Percentiles rank a stretch among this genome's conserved stretches.
Evolutionary conservation across 768 basidiomycete genomes (phyloP).

Genomic region (Lactarius hatsudake): DNA sequence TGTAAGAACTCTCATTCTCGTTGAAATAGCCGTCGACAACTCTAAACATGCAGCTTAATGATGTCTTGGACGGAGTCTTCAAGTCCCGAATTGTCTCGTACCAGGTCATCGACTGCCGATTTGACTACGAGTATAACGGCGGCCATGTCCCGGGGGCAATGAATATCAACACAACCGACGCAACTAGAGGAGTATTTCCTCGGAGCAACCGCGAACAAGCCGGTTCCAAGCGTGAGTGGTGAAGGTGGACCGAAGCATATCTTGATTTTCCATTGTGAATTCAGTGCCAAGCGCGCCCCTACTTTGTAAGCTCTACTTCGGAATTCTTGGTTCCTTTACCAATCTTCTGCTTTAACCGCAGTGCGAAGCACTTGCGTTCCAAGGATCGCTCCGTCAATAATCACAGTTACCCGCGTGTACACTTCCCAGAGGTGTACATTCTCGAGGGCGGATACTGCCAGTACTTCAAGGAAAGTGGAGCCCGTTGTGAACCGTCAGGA

Average conservation of each 20-base stretch:
- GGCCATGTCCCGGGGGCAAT: constrained; percentile 91
- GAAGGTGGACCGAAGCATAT: constrained; percentile 74
- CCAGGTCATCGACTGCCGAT: constrained; percentile 92
- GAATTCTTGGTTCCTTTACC: background rate
- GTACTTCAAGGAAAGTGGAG: constrained; percentile 68
- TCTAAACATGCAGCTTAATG: constrained; percentile 57
- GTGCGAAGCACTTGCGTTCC: constrained; percentile 90
- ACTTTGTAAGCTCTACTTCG: constrained; percentile 70
- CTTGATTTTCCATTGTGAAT: constrained; percentile 97
- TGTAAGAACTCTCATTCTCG: constrained; percentile 44
- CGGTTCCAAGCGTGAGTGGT: constrained; percentile 70
- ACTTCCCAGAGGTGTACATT: constrained; percentile 96
- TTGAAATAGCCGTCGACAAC: constrained; percentile 9
- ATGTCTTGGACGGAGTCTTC: constrained; percentile 74
- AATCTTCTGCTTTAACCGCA: constrained; percentile 33
- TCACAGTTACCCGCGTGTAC: constrained; percentile 85
- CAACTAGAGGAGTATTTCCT: constrained; percentile 83
- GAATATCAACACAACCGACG: constrained; percentile 81
- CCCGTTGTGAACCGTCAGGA: constrained; percentile 72
- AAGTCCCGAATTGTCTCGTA: constrained; percentile 60
- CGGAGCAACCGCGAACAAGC: constrained; percentile 50
- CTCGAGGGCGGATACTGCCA: constrained; percentile 94
- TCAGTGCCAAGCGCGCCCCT: constrained; percentile 91
- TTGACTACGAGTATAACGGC: constrained; percentile 93
- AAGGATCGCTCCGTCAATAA: constrained; percentile 88